A percentile compares a stretch with the other conserved stretches of the same genome.
These are phyloP conservation scores for Chaetothyriales sp. DNA, from an alignment of 2,329 filamentous ascomycete species.

Conservation along the genomic window DNA sequence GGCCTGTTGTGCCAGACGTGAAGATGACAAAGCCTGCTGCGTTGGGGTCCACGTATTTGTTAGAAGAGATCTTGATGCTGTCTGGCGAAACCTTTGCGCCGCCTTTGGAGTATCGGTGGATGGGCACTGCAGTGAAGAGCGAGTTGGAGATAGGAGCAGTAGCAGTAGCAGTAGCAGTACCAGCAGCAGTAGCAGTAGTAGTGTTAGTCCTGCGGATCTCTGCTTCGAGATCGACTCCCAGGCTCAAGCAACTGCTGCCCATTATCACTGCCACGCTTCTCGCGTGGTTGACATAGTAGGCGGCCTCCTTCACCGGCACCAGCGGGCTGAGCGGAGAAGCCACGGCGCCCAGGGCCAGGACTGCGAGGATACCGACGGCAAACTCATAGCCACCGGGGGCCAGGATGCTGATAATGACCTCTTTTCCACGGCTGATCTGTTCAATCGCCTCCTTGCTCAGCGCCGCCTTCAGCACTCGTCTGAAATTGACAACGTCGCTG, in stretches of 20 bases:
- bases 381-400: slow-evolving; percentile 25
- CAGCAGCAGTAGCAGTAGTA: no score
- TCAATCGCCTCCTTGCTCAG: slow-evolving; percentile 11
- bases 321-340: slow-evolving; percentile 22
- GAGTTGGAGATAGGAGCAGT: slow-evolving; percentile 1
- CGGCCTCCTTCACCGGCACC: slow-evolving; percentile 22
- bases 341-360: slow-evolving; percentile 22
- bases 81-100: slow-evolving; percentile 8
- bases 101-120: slow-evolving; percentile 14
- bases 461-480: slow-evolving; percentile 13
- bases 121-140: slow-evolving; percentile 16
- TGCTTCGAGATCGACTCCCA: slow-evolving; percentile 10
- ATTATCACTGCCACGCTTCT: slow-evolving; percentile 13
- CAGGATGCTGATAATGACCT: slow-evolving; percentile 22
- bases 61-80: slow-evolving; percentile 19
- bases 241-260: slow-evolving; percentile 9
- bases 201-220: slow-evolving; percentile 9
- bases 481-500: slow-evolving; percentile 21
- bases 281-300: slow-evolving; percentile 20
- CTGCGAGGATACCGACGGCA: slow-evolving; percentile 22
- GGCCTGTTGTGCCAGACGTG: slow-evolving; percentile 19
- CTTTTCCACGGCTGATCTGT: slow-evolving; percentile 18
- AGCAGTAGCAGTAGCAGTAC: no score
- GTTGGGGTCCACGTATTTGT: slow-evolving; percentile 20
- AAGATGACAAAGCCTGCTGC: slow-evolving; percentile 20